Conservation (phyloP, 2,329 filamentous ascomycete genomes). For the Pestalotiopsis sp. region DNA sequence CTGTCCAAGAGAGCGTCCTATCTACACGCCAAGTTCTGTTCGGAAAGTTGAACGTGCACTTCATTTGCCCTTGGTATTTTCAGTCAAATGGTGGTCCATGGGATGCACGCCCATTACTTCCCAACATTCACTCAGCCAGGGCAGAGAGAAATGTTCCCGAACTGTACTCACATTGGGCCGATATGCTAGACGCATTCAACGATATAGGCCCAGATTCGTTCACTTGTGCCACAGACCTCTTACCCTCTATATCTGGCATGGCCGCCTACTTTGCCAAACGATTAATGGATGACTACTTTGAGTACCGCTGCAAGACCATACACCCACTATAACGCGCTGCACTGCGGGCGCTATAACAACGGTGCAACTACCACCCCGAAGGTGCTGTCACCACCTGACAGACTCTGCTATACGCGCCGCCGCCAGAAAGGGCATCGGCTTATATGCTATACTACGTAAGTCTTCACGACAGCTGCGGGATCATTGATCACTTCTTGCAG, state of each 20-base stretch:
- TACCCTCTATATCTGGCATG: not conserved
- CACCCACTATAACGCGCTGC: too few relatives aligned
- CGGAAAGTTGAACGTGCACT: not conserved
- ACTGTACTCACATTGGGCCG: not conserved
- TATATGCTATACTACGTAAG: too few relatives aligned
- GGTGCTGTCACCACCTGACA: too few relatives aligned
- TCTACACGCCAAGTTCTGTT: not conserved
- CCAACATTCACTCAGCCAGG: not conserved
- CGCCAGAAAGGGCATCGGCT: too few relatives aligned
- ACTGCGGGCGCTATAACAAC: too few relatives aligned
- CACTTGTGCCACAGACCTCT: not conserved
- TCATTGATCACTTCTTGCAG: too few relatives aligned
- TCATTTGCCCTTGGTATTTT: not conserved
- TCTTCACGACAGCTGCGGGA: too few relatives aligned
- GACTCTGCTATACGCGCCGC: too few relatives aligned
- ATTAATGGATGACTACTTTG: not conserved
- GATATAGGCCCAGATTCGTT: not conserved
- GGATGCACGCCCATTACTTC: fast-evolving
- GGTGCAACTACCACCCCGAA: too few relatives aligned
- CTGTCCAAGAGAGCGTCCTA: not conserved
- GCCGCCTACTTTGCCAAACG: not conserved
- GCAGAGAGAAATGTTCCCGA: not conserved
- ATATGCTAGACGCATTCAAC: not conserved
- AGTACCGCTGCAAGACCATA: too few relatives aligned
- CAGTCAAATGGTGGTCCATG: not conserved